Evolutionary conservation across 768 basidiomycete genomes (phyloP).

Genomic region (Paxillus involutus): DNA sequence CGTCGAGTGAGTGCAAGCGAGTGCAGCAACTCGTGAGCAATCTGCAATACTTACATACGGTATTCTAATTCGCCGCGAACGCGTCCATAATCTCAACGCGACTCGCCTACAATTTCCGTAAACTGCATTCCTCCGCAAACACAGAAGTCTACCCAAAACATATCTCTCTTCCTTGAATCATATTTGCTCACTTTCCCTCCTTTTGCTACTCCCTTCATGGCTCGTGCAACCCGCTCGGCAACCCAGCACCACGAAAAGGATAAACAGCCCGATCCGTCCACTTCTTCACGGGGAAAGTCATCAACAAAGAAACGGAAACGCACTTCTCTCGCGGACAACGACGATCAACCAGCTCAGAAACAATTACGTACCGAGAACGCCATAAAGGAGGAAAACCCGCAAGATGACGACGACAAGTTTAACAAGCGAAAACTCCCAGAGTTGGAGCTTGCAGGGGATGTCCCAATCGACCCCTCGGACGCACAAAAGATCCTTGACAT

Average conservation of each 20-base stretch:
- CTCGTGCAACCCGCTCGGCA: constrained; percentile 73
- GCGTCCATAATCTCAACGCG: constrained; percentile 21
- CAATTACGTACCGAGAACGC: constrained; percentile 41
- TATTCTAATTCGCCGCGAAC: constrained; percentile 19
- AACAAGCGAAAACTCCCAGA: constrained; percentile 18
- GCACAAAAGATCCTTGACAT: constrained; percentile 60
- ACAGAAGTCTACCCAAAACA: constrained; percentile 2
- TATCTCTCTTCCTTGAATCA: constrained; percentile 2
- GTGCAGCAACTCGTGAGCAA: constrained; percentile 9
- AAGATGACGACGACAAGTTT: constrained; percentile 20
- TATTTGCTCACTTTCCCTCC: constrained; percentile 2
- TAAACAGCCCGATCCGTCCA: constrained; percentile 22
- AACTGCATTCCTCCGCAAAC: constrained; percentile 22
- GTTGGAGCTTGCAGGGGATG: constrained; percentile 43
- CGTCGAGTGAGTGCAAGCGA: neutral
- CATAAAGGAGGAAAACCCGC: constrained; percentile 34
- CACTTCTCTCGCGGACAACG: constrained; percentile 39
- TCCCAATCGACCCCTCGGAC: constrained; percentile 43
- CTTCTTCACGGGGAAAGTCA: constrained; percentile 28
- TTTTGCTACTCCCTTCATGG: constrained; percentile 45
- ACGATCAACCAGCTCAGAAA: constrained; percentile 52
- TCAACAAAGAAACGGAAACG: constrained; percentile 71
- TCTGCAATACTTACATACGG: too few species aligned
- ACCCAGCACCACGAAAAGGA: constrained; percentile 40
- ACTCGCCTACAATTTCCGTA: constrained; percentile 23